Percentiles rank a stretch among this genome's conserved stretches.
Conservation (phyloP, 2,329 filamentous ascomycete genomes). For the Phialophora expanda region DNA sequence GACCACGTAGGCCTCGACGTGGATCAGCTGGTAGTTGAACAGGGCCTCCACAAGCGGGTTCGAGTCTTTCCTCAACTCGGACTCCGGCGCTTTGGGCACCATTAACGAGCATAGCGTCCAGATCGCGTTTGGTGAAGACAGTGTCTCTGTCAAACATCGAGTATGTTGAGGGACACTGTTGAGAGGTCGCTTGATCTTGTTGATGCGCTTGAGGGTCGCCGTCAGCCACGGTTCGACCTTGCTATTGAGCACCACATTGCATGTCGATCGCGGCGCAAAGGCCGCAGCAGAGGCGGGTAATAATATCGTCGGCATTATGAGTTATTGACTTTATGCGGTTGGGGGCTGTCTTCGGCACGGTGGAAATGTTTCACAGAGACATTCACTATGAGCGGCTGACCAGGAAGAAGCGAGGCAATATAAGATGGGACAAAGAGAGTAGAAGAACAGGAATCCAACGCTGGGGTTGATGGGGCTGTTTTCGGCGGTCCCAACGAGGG, state of each 20-base stretch:
- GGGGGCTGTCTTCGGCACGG: not conserved
- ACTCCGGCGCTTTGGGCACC: slow-evolving; percentile 85
- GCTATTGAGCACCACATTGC: slow-evolving; percentile 90
- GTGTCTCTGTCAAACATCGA: slow-evolving; percentile 89
- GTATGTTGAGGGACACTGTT: slow-evolving; percentile 97
- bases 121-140: slow-evolving; percentile 87
- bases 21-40: slow-evolving; percentile 90
- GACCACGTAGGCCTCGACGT: slow-evolving; percentile 96
- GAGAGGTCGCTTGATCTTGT: slow-evolving; percentile 92
- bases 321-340: slow-evolving; percentile 19
- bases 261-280: slow-evolving; percentile 90
- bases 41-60: slow-evolving; percentile 85
- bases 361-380: slow-evolving; percentile 22
- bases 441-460: slow-evolving; percentile 8
- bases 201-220: slow-evolving; percentile 93
- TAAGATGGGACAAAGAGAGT: slow-evolving; percentile 44
- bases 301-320: slow-evolving; percentile 85
- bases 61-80: slow-evolving; percentile 79
- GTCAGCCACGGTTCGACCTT: slow-evolving; percentile 95
- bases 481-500: slow-evolving; percentile 62
- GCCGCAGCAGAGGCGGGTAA: slow-evolving; percentile 94
- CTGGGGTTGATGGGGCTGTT: slow-evolving; percentile 14
- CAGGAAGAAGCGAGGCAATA: slow-evolving; percentile 50
- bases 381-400: slow-evolving; percentile 47
- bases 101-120: slow-evolving; percentile 94